These are phyloP conservation scores for Penicillium herquei DNA, from an alignment of 495 filamentous ascomycete species.

Conservation along the genomic window DNA sequence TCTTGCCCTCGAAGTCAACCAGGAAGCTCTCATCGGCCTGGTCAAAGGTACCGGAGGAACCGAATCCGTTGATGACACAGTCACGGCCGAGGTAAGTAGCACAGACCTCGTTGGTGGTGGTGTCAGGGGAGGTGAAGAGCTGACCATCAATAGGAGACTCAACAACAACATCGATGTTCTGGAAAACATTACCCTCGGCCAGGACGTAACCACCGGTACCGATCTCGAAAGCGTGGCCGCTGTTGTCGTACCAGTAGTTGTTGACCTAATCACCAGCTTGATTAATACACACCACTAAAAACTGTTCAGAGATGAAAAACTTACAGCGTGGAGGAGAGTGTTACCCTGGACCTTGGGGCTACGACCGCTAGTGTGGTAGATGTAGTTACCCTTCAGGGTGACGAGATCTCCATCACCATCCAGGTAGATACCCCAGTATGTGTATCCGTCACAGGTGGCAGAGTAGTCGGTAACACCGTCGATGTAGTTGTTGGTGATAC, in stretches of 20 bases:
- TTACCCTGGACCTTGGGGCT: slow-evolving; percentile 42
- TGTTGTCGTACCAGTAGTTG: slow-evolving; percentile 57
- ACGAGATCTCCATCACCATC: slow-evolving; percentile 39
- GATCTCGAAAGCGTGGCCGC: slow-evolving; percentile 57
- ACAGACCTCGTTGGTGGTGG: slow-evolving; percentile 39
- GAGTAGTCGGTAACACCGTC: slow-evolving; percentile 39
- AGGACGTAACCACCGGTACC: slow-evolving; percentile 49
- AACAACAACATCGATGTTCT: slow-evolving; percentile 40
- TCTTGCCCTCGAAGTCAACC: slow-evolving; percentile 50
- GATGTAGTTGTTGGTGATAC: slow-evolving; percentile 48
- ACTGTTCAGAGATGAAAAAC: too few relatives aligned
- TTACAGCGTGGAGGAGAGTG: slow-evolving; percentile 40
- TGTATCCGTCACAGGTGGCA: slow-evolving; percentile 44
- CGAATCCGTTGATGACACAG: slow-evolving; percentile 49
- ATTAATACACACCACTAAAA: too few relatives aligned
- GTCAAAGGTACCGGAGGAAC: slow-evolving; percentile 39
- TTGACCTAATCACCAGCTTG: slow-evolving; percentile 30
- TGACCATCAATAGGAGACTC: slow-evolving; percentile 32
- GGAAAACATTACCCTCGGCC: slow-evolving; percentile 61
- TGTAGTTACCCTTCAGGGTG: slow-evolving; percentile 49
- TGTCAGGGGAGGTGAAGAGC: slow-evolving; percentile 41
- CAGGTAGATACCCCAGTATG: slow-evolving; percentile 49
- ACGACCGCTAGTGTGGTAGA: slow-evolving; percentile 45
- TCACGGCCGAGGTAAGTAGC: slow-evolving; percentile 38
- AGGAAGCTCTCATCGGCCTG: slow-evolving; percentile 42